These are phyloP conservation scores for Aspergillus udagawae DNA, from an alignment of 2,329 filamentous ascomycete genomes.

Conservation along the genomic window DNA sequence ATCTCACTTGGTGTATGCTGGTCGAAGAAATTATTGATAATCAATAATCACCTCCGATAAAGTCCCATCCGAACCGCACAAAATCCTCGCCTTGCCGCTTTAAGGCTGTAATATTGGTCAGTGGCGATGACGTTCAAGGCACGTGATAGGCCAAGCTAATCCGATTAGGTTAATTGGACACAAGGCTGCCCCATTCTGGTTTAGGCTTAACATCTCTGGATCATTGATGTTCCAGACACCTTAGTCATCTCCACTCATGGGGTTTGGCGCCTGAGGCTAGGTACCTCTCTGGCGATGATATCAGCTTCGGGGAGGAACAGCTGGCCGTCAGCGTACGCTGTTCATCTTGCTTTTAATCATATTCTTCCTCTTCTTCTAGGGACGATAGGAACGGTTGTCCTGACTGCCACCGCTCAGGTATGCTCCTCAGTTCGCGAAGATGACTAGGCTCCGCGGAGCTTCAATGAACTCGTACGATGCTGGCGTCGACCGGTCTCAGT, in stretches of 20 bases:
- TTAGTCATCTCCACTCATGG: neutral
- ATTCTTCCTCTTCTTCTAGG: neutral
- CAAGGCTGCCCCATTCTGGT: neutral
- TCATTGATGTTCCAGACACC: neutral
- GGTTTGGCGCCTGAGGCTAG: conserved; percentile 14
- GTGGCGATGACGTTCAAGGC: conserved; percentile 15
- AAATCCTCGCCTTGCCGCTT: conserved; percentile 17
- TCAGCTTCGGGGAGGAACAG: conserved; percentile 16
- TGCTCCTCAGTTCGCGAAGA: conserved; percentile 26
- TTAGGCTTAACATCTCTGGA: neutral
- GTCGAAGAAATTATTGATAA: conserved; percentile 1
- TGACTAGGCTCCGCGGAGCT: conserved; percentile 42
- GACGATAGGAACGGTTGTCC: neutral
- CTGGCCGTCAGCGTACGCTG: conserved; percentile 1
- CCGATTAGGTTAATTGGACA: neutral
- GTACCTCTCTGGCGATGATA: conserved; percentile 15
- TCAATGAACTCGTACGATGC: conserved; percentile 30
- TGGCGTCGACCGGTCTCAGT: conserved; percentile 25
- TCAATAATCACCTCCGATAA: conserved; percentile 12
- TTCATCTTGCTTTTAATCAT: neutral
- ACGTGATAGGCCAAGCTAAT: conserved; percentile 3
- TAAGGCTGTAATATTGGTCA: conserved; percentile 2
- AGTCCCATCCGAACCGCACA: conserved; percentile 7
- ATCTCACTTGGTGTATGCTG: neutral
- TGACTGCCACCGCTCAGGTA: conserved; percentile 14